phyloP scores from a whole-genome alignment of 208 protist species.

The Leishmania aethiopica region DNA sequence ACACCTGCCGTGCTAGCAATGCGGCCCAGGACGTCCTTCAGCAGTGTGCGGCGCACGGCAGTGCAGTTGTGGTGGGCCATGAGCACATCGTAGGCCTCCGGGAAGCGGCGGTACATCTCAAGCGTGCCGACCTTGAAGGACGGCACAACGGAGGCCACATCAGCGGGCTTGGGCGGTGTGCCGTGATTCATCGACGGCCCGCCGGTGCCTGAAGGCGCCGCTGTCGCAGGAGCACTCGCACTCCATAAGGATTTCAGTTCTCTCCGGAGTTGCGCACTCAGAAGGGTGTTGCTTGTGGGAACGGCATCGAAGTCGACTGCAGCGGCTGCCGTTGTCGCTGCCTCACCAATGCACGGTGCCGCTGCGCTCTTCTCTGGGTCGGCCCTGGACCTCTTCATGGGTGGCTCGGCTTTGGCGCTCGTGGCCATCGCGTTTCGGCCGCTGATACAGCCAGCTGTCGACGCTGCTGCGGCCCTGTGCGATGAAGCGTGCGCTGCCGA shows the following conservation, averaged over 20 bases:
- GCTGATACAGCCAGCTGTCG: not conserved
- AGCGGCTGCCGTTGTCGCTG: not conserved
- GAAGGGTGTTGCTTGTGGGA: slow-evolving; percentile 11
- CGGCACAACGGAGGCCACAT: slow-evolving; percentile 39
- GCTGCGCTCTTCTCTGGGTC: not conserved
- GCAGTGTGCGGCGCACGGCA: slow-evolving; percentile 40
- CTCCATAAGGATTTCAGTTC: slow-evolving; percentile 40
- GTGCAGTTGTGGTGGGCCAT: slow-evolving; percentile 78
- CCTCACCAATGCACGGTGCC: not conserved
- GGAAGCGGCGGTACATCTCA: slow-evolving; percentile 85
- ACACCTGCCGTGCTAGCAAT: slow-evolving; percentile 11
- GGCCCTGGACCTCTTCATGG: slow-evolving; percentile 8
- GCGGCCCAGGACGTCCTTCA: slow-evolving; percentile 47
- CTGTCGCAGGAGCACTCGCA: not conserved
- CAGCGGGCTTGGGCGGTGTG: not conserved
- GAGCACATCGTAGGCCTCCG: slow-evolving; percentile 74
- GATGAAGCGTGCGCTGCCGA: slow-evolving; percentile 3
- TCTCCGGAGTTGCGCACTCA: slow-evolving; percentile 26
- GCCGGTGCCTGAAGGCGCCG: not conserved
- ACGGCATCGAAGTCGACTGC: slow-evolving; percentile 11
- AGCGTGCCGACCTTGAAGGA: slow-evolving; percentile 78
- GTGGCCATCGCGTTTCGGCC: not conserved
- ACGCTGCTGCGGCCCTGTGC: not conserved
- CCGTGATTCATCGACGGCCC: not conserved
- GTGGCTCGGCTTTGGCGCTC: not conserved